A percentile compares a stretch with the other conserved stretches of the same genome.
These are phyloP conservation scores for Pythium scleroteichum DNA, from an alignment of 352 stramenopile genomes.

Conservation along the genomic window DNA sequence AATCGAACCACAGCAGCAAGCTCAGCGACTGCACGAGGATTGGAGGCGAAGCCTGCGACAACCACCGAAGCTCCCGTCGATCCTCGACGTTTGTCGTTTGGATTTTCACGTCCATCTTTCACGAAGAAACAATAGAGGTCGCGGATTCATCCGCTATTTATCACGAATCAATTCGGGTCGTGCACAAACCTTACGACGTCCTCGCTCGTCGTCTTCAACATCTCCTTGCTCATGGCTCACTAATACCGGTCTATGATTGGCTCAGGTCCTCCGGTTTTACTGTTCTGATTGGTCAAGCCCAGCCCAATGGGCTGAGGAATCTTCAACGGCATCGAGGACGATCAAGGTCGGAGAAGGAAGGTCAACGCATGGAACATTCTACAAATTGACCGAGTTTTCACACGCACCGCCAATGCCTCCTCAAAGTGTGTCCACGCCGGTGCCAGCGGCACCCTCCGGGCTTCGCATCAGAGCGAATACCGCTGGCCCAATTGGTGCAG, in stretches of 20 bases:
- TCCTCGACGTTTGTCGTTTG: conserved; percentile 35
- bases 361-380: no score
- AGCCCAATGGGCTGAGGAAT: not conserved
- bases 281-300: not conserved
- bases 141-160: conserved; percentile 16
- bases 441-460: not conserved
- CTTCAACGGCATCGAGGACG: not conserved
- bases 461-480: conserved; percentile 8
- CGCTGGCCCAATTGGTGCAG: not conserved
- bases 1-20: conserved; percentile 10
- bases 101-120: conserved; percentile 31
- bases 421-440: conserved; percentile 5
- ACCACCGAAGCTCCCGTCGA: conserved; percentile 1
- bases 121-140: conserved; percentile 26
- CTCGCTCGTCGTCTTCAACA: conserved; percentile 4
- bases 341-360: not conserved
- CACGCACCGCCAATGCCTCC: conserved; percentile 18
- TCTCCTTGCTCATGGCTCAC: not conserved
- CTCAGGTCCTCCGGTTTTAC: not conserved
- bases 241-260: not conserved
- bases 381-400: not conserved
- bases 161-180: conserved; percentile 2
- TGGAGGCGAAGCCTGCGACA: not conserved
- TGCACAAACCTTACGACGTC: not conserved
- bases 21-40: not conserved